phyloP scores from a whole-genome alignment of 208 protist genomes.

The Trypanosoma mega region DNA sequence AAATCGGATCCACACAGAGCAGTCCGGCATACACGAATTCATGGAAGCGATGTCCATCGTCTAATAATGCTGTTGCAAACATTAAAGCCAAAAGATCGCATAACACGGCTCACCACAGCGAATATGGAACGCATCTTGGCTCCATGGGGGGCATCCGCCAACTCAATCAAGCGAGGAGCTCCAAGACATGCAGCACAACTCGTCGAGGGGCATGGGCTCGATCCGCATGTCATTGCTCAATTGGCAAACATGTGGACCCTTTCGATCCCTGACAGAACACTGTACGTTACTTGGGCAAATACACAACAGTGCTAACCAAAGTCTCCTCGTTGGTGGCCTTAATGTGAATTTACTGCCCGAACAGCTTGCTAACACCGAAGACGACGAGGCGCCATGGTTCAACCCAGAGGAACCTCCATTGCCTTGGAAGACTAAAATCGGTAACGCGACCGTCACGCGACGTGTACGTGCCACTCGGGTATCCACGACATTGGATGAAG shows the following conservation, averaged over 20 bases:
- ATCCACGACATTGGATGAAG: not conserved
- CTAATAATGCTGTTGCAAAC: not conserved
- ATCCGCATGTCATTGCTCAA: not conserved
- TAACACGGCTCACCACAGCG: not conserved
- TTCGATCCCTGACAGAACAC: not conserved
- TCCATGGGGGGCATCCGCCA: not conserved
- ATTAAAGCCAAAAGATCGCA: not conserved
- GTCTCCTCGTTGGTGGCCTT: not conserved
- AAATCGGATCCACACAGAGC: not conserved
- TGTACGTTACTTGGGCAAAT: not conserved
- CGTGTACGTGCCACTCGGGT: not conserved
- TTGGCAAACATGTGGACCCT: not conserved
- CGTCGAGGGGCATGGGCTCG: not conserved
- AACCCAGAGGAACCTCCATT: not conserved
- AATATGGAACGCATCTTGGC: not conserved
- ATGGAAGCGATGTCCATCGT: not conserved
- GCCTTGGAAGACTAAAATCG: not conserved
- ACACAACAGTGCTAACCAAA: not conserved
- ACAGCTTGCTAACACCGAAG: not conserved
- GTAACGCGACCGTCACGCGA: too few species aligned
- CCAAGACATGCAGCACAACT: not conserved
- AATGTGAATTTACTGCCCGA: not conserved
- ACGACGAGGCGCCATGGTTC: too few species aligned
- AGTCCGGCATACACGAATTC: not conserved
- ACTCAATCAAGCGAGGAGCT: not conserved